Evolutionary conservation across 2,329 filamentous ascomycete genomes (phyloP), one percentile per base, ranked within the genome.

Genomic region (Aspergillus quadrilineatus): DNA sequence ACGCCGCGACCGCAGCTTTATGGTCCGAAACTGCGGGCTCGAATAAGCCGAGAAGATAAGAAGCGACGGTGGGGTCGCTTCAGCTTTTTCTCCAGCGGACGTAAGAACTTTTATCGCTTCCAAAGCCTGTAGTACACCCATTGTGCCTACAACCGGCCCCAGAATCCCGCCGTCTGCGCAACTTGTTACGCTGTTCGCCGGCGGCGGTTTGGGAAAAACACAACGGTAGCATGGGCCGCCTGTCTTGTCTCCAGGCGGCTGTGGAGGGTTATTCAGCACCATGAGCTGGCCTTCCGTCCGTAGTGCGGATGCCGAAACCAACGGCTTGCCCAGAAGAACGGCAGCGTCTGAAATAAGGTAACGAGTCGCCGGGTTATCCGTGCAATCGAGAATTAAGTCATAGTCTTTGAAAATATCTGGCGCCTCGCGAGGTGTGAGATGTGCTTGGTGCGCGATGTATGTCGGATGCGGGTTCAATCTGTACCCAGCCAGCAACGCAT

Each of bases 91-190:
- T 14, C 63, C 63, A 26, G 77, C 67, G 0, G 30, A 17, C 4
- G 84, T 81, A 14, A 97, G 80, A n/a, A 97, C 73, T 70, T 95
- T 94, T 66, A 97, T 86, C 0, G 90, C 86, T 75, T 97, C 92
- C 1, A 96, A 78, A 0, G 94, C 93, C 76, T 97, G 94, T 55
- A 97, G 76, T 0, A 96, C 87, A 6, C 94, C 94, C 90, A 99
- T 97, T 0, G 86, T 82, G 0, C 94, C 94, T 0, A 99, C 94
- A 0, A 97, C 92, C 0, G 94, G 92, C 0, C 94, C 94, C 1
- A 99, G 68, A 7, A 99, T 92, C 0, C 94, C 94, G 8, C 92
- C 93, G 70, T 99, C 94, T 41, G 92, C 91, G 67, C 94, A 99
- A 58, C 88, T 91, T 1, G 90, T 81, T 0, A 97, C 88, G 55